phyloP scores from a whole-genome alignment of 2,329 filamentous ascomycete species.

The Talaromyces sp. region DNA sequence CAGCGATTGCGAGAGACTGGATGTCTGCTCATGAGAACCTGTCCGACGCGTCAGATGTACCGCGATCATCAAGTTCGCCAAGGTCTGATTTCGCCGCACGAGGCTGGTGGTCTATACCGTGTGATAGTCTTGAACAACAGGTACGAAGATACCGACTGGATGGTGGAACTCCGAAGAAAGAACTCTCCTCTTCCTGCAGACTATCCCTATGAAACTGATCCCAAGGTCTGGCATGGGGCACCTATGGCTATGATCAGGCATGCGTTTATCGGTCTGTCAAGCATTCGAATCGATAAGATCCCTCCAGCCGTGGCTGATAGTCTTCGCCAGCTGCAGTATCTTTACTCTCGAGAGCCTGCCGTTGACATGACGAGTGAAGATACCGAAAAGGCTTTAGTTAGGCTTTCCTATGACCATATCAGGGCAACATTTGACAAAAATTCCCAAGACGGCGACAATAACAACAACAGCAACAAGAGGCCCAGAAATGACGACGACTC shows the following conservation, averaged over 20 bases:
- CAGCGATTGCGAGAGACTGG: constrained; percentile 24
- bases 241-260: background rate
- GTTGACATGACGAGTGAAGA: no score
- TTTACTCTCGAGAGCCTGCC: background rate
- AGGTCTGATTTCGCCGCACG: no score
- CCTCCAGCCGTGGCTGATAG: background rate
- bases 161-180: no score
- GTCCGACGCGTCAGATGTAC: background rate
- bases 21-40: background rate
- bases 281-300: background rate
- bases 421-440: no score
- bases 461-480: no score
- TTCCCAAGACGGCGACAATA: no score
- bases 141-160: background rate
- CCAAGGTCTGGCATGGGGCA: background rate
- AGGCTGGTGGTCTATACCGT: no score
- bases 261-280: background rate
- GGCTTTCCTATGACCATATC: no score
- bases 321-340: background rate
- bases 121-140: background rate
- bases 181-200: background rate
- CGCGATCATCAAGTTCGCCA: background rate
- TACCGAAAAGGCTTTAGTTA: no score
- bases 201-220: background rate
- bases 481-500: no score